Evolutionary conservation across 2,329 filamentous ascomycete species (phyloP).

Genomic region (Neurospora crassa): DNA sequence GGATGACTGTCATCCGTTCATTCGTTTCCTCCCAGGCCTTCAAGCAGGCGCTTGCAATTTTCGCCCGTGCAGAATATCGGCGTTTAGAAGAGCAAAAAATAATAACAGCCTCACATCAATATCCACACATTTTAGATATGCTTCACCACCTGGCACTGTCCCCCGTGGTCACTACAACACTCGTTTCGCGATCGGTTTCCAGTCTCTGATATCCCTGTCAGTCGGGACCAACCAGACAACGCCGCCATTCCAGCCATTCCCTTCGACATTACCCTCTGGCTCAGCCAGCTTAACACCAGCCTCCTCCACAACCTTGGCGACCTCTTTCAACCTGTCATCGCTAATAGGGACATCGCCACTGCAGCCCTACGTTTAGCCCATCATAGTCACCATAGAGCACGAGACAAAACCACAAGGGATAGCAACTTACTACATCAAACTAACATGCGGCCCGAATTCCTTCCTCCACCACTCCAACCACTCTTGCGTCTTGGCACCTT

Average conservation of each 20-base stretch:
- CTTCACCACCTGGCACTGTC: background rate
- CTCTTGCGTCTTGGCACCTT: conserved; percentile 12
- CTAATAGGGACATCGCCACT: conserved; percentile 20
- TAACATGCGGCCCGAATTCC: conserved; percentile 24
- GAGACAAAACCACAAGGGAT: background rate
- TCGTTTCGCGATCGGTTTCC: conserved; percentile 23
- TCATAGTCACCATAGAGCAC: background rate
- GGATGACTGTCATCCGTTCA: background rate
- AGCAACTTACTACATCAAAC: conserved; percentile 24
- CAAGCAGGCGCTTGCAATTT: background rate
- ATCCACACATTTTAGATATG: background rate
- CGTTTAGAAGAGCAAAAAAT: background rate
- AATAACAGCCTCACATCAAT: background rate
- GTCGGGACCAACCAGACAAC: conserved; percentile 24
- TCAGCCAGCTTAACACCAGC: conserved; percentile 14
- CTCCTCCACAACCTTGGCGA: conserved; percentile 16
- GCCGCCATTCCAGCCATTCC: conserved; percentile 22
- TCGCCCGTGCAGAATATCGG: background rate
- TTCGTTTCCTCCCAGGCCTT: background rate
- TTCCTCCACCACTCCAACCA: conserved; percentile 21
- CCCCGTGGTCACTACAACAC: conserved; percentile 7
- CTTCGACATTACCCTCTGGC: background rate
- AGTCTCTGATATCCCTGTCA: conserved; percentile 19
- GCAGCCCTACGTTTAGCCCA: background rate
- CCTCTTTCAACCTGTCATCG: conserved; percentile 15